Percentiles rank a stretch among this genome's conserved stretches.
Conservation (phyloP, 306 rosid genomes). For the Dalbergia cultrata region DNA sequence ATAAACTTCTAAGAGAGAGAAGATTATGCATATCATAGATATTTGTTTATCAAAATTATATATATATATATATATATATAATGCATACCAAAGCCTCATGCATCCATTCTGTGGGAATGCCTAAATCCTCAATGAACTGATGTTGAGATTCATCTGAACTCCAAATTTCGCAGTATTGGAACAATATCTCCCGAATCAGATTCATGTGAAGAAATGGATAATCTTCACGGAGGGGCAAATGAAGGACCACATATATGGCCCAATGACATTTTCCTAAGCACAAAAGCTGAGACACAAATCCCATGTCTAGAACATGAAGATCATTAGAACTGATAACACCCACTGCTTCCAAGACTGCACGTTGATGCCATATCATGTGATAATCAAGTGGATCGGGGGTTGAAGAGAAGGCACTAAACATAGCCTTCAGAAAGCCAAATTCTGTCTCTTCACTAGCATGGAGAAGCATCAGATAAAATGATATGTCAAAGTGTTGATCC, state of each 20-base stretch:
- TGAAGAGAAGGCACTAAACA: slow-evolving; percentile 93
- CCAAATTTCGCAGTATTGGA: slow-evolving; percentile 97
- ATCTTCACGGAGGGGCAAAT: slow-evolving; percentile 78
- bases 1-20: slow-evolving; percentile 10
- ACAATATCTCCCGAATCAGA: slow-evolving; percentile 88
- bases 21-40: slow-evolving; percentile 15
- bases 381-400: slow-evolving; percentile 95
- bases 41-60: slow-evolving; percentile 1
- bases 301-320: slow-evolving; percentile 93
- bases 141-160: slow-evolving; percentile 82
- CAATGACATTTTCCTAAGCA: slow-evolving; percentile 91
- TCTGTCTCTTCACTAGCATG: slow-evolving; percentile 76
- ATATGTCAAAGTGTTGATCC: slow-evolving; percentile 73
- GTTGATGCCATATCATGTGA: slow-evolving; percentile 98
- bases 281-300: slow-evolving; percentile 83
- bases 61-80: slow-evolving; percentile 13
- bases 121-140: slow-evolving; percentile 82
- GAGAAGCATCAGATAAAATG: slow-evolving; percentile 95
- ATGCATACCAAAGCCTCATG: slow-evolving; percentile 93
- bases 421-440: slow-evolving; percentile 67
- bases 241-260: slow-evolving; percentile 98
- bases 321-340: slow-evolving; percentile 85
- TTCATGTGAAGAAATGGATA: slow-evolving; percentile 85
- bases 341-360: slow-evolving; percentile 84
- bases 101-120: slow-evolving; percentile 89